phyloP scores from a whole-genome alignment of 495 filamentous ascomycete genomes.

The Xylaria flabelliformis region DNA sequence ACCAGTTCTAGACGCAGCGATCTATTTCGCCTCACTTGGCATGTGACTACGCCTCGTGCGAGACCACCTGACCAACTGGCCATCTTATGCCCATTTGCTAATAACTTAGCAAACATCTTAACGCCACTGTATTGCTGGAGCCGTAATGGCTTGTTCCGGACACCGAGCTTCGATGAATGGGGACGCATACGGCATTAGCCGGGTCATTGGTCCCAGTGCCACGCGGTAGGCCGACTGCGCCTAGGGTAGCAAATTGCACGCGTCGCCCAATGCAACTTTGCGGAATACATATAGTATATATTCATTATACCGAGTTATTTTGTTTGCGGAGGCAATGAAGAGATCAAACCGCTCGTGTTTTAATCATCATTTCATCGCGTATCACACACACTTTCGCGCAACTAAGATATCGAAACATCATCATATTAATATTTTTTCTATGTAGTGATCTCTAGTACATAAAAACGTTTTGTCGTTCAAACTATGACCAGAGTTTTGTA shows the following conservation, averaged over 20 bases:
- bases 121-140: not conserved
- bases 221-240: not conserved
- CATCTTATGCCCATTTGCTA: not conserved
- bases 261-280: not conserved
- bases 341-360: not conserved
- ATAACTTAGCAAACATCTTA: not conserved
- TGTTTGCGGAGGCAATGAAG: not conserved
- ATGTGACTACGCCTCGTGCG: not conserved
- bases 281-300: not conserved
- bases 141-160: not conserved
- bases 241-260: not conserved
- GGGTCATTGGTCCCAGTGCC: not conserved
- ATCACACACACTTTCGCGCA: not conserved
- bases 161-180: not conserved
- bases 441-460: not conserved
- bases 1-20: not conserved
- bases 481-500: not conserved
- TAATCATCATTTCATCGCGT: not conserved
- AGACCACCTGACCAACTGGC: not conserved
- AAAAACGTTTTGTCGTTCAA: not conserved
- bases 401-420: not conserved
- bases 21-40: not conserved
- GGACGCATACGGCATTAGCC: not conserved
- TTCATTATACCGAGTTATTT: not conserved
- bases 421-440: not conserved